Base-by-base conservation (phyloP, 192 early-diverging fungal species). In the Podila epicladia region DNA sequence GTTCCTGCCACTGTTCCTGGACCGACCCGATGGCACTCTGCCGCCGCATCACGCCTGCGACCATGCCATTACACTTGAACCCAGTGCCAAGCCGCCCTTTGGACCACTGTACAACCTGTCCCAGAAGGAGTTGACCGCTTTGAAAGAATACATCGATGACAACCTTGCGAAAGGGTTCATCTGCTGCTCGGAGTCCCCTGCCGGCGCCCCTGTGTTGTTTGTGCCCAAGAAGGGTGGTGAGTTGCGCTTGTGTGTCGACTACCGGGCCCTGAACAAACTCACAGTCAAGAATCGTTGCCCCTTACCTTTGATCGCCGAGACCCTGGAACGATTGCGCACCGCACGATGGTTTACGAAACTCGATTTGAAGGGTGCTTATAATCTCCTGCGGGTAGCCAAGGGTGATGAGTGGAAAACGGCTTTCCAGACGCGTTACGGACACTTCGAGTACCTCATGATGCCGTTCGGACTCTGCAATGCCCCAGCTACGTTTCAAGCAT, bases 251-350 rank as follows among this genome's bases (percentile, higher is more conserved):
- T 65, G 49, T 20, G 41, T 66, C n/a, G 64, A 73, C 55, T 91
- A 89, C 66, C 65, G 86, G 17, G 83, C 69, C 0, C 48, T 92
- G 24, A 91, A 92, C 71, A 76, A 62, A 49, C 22, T 74, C 8
- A 91, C 86, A 4, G 75, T 87, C 15, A 59, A 71, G 58, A 82
- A 92, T 62, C 73, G 76, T 15, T 86, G 85, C 38, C 86, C 86
- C 0, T 53, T 90, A 12, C 89, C 89, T 8, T 33, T 82, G 37
- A 87, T 91, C 41, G 71, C 84, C 4, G 83, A 88, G 31, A 66
- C 77, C 12, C 53, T 89, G 24, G 86, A 82, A 9, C 32, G 55
- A 0, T 62, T 87, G 1, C 1, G 28, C 24, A 29, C 1, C 0
- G 59, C 59, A 9, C 9, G 8, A 31, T 26, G 67, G 31, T 90